phyloP scores from a whole-genome alignment of 2,329 filamentous ascomycete genomes.

The Pseudocercospora fuligena region DNA sequence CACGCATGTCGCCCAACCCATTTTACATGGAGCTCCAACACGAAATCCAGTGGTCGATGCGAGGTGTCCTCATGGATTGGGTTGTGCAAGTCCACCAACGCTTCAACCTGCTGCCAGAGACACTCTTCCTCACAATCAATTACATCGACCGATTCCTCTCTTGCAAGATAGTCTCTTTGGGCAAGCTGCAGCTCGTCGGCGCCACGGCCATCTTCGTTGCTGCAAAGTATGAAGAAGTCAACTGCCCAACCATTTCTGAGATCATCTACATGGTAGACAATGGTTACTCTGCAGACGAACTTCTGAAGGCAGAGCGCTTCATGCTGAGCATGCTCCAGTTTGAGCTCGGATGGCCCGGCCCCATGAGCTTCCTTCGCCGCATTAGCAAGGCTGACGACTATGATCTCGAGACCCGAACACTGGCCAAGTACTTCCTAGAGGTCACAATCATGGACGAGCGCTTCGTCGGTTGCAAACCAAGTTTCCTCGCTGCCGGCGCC shows the following conservation, averaged over 20 bases:
- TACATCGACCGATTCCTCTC: conserved; percentile 97
- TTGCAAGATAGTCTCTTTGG: conserved; percentile 90
- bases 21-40: conserved; percentile 97
- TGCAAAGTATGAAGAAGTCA: conserved; percentile 98
- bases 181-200: conserved; percentile 93
- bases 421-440: conserved; percentile 98
- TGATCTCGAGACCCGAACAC: conserved; percentile 88
- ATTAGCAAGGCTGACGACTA: conserved; percentile 99
- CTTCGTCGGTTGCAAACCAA: conserved; percentile 88
- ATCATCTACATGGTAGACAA: conserved; percentile 98
- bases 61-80: conserved; percentile 96
- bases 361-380: conserved; percentile 95
- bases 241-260: conserved; percentile 91
- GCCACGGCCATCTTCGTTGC: conserved; percentile 95
- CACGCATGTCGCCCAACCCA: conserved; percentile 80
- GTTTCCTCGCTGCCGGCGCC: conserved; percentile 86
- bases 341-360: conserved; percentile 96
- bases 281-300: conserved; percentile 86
- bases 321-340: conserved; percentile 98
- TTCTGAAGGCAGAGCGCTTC: conserved; percentile 95
- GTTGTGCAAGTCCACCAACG: conserved; percentile 93
- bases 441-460: conserved; percentile 97
- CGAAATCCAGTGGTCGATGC: conserved; percentile 99
- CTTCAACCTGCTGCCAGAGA: conserved; percentile 90
- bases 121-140: conserved; percentile 91